These are phyloP conservation scores for Marchantia polymorpha DNA, from an alignment of 225 moss, liverwort and hornwort species.

Conservation along the genomic window DNA sequence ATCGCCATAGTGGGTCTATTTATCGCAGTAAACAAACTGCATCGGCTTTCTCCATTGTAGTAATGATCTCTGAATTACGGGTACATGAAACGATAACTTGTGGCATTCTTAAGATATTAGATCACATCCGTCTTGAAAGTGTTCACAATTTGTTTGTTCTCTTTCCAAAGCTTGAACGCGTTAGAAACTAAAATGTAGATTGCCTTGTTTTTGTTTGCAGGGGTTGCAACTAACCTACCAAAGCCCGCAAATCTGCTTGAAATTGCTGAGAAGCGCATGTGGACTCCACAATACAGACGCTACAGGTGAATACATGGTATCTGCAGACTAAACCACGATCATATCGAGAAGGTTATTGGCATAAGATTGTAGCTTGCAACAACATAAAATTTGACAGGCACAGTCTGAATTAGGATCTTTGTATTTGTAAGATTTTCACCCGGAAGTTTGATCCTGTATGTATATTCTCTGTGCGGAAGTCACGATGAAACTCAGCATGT, in stretches of 20 bases:
- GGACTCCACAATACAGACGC: constrained; percentile 43
- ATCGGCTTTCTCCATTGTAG: background rate
- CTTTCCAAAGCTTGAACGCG: no score
- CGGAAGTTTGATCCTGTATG: no score
- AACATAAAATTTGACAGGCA: no score
- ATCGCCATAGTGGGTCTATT: background rate
- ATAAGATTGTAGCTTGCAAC: background rate
- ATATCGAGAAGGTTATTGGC: background rate
- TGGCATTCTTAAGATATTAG: no score
- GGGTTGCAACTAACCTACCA: constrained; percentile 47
- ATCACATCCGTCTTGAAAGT: no score
- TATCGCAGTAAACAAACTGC: background rate
- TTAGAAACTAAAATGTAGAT: background rate
- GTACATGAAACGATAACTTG: no score
- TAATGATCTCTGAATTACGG: no score
- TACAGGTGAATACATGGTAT: constrained; percentile 28
- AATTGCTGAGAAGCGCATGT: constrained; percentile 36
- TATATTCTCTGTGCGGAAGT: no score
- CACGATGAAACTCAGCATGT: no score
- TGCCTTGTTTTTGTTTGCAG: constrained; percentile 15
- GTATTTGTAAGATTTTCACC: no score
- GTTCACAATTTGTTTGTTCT: no score
- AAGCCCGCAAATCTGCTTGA: constrained; percentile 43
- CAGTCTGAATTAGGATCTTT: no score
- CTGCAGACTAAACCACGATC: background rate